Evolutionary conservation across 164 flowering plant species (phyloP).

Genomic region (Paratinospora sagittata): DNA sequence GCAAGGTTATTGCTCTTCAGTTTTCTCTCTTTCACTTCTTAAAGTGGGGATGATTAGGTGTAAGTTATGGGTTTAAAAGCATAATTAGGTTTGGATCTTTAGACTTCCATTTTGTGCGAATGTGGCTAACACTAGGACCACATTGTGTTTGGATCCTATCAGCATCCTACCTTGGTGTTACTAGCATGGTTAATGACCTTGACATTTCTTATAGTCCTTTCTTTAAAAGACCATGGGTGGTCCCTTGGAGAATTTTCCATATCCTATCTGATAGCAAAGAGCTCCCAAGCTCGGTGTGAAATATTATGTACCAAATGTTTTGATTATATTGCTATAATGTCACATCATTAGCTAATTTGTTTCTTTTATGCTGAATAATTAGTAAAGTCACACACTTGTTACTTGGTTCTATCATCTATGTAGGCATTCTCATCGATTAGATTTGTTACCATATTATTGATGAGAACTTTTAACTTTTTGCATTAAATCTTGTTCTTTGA

Average conservation of each 20-base stretch:
- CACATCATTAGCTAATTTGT: not conserved
- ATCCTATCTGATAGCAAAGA: not conserved
- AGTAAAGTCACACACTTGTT: not conserved
- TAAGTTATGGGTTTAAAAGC: no score
- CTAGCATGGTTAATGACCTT: not conserved
- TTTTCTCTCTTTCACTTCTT: no score
- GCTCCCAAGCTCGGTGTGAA: not conserved
- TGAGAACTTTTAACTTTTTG: not conserved
- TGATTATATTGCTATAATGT: no score
- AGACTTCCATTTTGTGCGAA: no score
- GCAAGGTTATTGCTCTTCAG: no score
- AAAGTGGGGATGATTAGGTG: no score
- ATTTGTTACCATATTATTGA: not conserved
- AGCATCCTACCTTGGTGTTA: no score
- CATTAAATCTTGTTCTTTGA: constrained; percentile 4
- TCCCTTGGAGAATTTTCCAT: not conserved
- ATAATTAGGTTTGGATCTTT: no score
- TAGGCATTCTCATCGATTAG: not conserved
- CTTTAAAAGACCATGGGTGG: not conserved
- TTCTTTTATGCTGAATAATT: not conserved
- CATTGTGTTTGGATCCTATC: no score
- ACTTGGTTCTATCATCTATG: not conserved
- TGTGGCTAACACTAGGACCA: no score
- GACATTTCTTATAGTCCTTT: not conserved
- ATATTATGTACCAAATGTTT: no score